Conservation (phyloP, 2,329 filamentous ascomycete genomes). For the Exophiala bonariae region DNA sequence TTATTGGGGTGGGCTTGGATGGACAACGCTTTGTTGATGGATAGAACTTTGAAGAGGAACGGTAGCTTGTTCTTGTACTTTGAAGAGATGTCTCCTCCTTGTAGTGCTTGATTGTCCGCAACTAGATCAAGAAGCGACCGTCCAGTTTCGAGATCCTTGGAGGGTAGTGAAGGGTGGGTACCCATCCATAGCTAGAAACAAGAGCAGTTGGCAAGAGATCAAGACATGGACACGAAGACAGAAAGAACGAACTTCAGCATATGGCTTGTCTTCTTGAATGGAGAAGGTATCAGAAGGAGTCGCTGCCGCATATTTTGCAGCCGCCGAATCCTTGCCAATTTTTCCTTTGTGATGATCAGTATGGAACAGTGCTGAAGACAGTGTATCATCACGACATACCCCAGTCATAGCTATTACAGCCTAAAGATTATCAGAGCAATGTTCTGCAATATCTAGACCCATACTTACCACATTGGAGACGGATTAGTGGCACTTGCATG, state of each 20-base stretch:
- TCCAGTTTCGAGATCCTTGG: constrained; percentile 81
- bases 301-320: constrained; percentile 84
- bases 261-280: constrained; percentile 84
- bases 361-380: background rate
- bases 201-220: constrained; percentile 1
- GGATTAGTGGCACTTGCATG: constrained; percentile 79
- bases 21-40: constrained; percentile 90
- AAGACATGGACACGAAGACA: background rate
- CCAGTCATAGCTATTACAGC: constrained; percentile 99
- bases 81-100: constrained; percentile 70
- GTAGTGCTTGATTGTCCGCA: constrained; percentile 78
- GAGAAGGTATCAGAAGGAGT: constrained; percentile 73
- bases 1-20: constrained; percentile 98
- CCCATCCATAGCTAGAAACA: constrained; percentile 94
- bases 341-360: constrained; percentile 62
- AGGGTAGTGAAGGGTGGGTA: constrained; percentile 93
- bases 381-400: constrained; percentile 49
- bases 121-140: constrained; percentile 85
- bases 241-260: constrained; percentile 72
- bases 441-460: background rate
- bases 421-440: constrained; percentile 45
- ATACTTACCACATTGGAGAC: constrained; percentile 63
- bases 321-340: constrained; percentile 80
- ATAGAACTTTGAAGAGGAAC: constrained; percentile 97
- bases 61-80: constrained; percentile 82